Evolutionary conservation across 352 stramenopile species (phyloP).

Genomic region (Pythium biforme): DNA sequence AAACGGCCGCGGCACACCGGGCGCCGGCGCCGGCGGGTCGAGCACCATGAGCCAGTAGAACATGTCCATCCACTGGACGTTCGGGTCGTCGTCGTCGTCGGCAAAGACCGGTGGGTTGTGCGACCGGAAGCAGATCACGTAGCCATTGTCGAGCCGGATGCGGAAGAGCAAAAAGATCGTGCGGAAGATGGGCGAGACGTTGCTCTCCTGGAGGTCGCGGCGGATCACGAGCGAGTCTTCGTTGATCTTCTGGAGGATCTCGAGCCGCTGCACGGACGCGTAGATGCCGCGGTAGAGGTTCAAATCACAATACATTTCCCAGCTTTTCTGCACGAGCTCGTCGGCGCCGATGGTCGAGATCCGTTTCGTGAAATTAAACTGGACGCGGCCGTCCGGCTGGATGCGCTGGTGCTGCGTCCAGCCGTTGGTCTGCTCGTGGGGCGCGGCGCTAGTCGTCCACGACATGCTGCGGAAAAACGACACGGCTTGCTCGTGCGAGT

Average conservation of each 20-base stretch:
- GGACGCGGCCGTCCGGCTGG: constrained; percentile 55
- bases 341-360: constrained; percentile 57
- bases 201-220: constrained; percentile 65
- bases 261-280: constrained; percentile 71
- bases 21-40: constrained; percentile 28
- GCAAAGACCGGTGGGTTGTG: constrained; percentile 59
- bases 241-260: constrained; percentile 76
- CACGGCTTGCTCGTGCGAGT: constrained; percentile 64
- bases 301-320: constrained; percentile 81
- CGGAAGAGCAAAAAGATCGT: constrained; percentile 77
- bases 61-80: constrained; percentile 79
- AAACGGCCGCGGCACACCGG: constrained; percentile 4
- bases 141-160: constrained; percentile 51
- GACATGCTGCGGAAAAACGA: constrained; percentile 72
- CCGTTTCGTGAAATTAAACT: constrained; percentile 83
- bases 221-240: constrained; percentile 77
- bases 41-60: constrained; percentile 79
- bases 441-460: constrained; percentile 23
- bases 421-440: constrained; percentile 70
- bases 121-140: constrained; percentile 71
- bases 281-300: constrained; percentile 77
- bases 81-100: constrained; percentile 55
- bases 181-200: constrained; percentile 61
- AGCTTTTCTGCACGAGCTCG: constrained; percentile 73
- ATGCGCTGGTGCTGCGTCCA: constrained; percentile 77